A percentile compares a stretch with the other conserved stretches of the same genome.
phyloP scores from a whole-genome alignment of 495 filamentous ascomycete genomes.

The Annulohypoxylon bovei region DNA sequence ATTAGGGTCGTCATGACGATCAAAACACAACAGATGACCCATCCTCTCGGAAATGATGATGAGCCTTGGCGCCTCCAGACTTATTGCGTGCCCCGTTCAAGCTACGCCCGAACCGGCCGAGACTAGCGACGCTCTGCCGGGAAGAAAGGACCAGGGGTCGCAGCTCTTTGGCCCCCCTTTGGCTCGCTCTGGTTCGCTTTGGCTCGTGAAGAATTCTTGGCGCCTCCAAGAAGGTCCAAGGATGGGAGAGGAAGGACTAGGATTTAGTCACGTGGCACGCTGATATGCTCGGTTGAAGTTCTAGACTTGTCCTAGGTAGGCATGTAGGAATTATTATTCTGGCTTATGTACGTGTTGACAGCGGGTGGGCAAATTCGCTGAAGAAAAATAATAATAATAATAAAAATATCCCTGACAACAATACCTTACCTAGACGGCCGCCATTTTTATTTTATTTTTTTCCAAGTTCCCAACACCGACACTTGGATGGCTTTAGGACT shows the following conservation, averaged over 20 bases:
- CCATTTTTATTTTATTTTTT: conserved; percentile 1
- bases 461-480: conserved; percentile 35
- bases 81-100: not conserved
- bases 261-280: conserved; percentile 35
- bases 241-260: conserved; percentile 6
- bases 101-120: conserved; percentile 40
- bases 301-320: conserved; percentile 43
- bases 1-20: conserved; percentile 8
- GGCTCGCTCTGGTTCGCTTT: not conserved
- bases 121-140: conserved; percentile 34
- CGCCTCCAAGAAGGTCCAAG: conserved; percentile 1
- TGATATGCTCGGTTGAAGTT: conserved; percentile 28
- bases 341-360: conserved; percentile 15
- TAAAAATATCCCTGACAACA: conserved; percentile 8
- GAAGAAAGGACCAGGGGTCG: conserved; percentile 3
- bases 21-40: conserved; percentile 30
- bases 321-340: conserved; percentile 28
- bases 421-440: not conserved
- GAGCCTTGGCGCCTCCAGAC: conserved; percentile 37
- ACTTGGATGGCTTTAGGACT: conserved; percentile 5
- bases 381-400: conserved; percentile 5
- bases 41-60: conserved; percentile 42
- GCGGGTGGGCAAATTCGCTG: not conserved
- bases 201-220: conserved; percentile 23
- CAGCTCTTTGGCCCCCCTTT: not conserved